Percentiles rank a stretch among this genome's conserved stretches.
phyloP scores from a whole-genome alignment of 208 protist species.

The Wallacemonas sp. region DNA sequence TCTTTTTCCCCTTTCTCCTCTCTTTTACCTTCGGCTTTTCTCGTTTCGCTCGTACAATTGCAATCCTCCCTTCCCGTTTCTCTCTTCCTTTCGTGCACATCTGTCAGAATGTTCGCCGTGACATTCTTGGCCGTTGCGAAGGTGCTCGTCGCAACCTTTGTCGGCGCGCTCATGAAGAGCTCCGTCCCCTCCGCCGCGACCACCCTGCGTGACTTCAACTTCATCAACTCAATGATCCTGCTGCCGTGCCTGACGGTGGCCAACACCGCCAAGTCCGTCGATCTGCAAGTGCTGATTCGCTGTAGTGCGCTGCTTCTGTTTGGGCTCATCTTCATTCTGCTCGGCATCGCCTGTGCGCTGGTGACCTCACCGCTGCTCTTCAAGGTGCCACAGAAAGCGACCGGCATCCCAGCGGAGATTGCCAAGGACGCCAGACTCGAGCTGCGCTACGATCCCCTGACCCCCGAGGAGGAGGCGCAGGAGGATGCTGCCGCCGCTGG shows the following conservation, averaged over 20 bases:
- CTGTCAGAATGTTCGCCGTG: constrained; percentile 24
- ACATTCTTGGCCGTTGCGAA: constrained; percentile 35
- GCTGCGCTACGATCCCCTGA: constrained; percentile 11
- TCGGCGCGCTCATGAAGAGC: constrained; percentile 31
- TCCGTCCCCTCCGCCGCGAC: constrained; percentile 27
- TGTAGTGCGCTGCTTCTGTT: constrained; percentile 46
- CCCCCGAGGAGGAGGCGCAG: constrained; percentile 4
- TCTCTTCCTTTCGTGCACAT: too few species aligned
- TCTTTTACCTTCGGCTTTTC: not conserved
- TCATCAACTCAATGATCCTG: constrained; percentile 35
- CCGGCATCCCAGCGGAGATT: constrained; percentile 19
- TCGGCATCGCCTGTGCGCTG: constrained; percentile 24
- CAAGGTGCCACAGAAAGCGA: not conserved
- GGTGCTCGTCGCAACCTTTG: constrained; percentile 38
- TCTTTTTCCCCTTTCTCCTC: constrained; percentile 22
- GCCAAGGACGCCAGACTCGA: constrained; percentile 13
- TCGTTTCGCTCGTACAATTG: constrained; percentile 3
- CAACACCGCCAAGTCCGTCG: constrained; percentile 35
- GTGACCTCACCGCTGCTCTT: constrained; percentile 14
- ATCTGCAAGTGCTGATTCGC: constrained; percentile 31
- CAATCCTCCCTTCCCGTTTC: too few species aligned
- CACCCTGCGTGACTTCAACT: constrained; percentile 41
- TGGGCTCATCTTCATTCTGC: constrained; percentile 20
- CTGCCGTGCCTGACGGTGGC: constrained; percentile 43
- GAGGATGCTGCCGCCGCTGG: not conserved